Evolutionary conservation across 768 basidiomycete genomes (phyloP), one percentile per base, ranked within the genome.

Genomic region (Kwoniella sp.): DNA sequence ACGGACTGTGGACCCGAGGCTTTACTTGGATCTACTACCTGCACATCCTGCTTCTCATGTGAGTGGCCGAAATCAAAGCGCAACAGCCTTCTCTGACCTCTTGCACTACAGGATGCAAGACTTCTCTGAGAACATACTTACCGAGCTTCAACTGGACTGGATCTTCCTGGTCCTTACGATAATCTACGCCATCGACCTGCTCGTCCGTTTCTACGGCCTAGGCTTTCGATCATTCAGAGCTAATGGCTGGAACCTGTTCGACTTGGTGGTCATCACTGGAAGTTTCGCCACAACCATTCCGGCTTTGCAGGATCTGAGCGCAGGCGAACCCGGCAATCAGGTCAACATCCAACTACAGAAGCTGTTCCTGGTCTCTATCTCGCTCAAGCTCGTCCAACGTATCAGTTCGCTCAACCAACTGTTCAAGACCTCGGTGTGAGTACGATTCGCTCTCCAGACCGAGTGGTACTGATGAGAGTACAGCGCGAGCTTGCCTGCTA

Each of bases 191-290:
- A 53, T 87, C 51, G 92, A 98, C 70, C 83, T 89, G 28, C 51
- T 76, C 22, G 79, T 93, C 22, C 84, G 90, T n/a, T 77, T 85
- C 38, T 83, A 80, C 62, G 93, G 93, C 1, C 80, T 96, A 2
- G 91, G 92, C 1, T 85, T 84, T 83, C 73, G 72, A 14, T 87
- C 85, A 69, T 95, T 88, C 78, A 79, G 80, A n/a, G 82, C 84
- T 26, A 89, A 91, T 60, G 89, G 91, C 5, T 96, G 93, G 92
- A 95, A 93, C 68, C 63, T 90, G 1, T 96, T 92, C 73, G 92
- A 96, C 61, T 75, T 91, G 36, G 63, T 88, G 12, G 84, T 88
- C 22, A 83, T 89, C 15, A 77, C 76, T 2, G 92, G 93, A 5
- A 88, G 86, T 61, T 83, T 92, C 63, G 79, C 84, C 33, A 91